Evolutionary conservation across 2,329 filamentous ascomycete genomes (phyloP), one percentile per base, ranked within the genome.

Genomic region (Xylaria arbuscula): DNA sequence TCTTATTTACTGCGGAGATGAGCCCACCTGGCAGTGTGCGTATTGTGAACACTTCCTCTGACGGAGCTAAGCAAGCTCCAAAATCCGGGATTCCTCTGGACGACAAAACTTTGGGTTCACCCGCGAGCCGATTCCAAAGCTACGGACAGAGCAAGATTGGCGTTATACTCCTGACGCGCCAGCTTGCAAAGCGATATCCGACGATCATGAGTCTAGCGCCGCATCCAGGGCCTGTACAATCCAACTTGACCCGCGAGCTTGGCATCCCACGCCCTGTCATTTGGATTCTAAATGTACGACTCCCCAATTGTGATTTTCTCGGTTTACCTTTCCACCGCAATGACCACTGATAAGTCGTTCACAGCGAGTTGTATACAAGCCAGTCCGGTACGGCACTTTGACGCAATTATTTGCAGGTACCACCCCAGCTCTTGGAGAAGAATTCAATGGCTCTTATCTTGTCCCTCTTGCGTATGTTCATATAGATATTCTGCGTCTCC

Each of bases 41-140:
- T n/a, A 47, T 47, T n/a, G n/a, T 47, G 15, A 47, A 47, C 42
- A 47, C 42, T 7, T 47, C 42, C 4, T 47, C 42, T 19, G 17
- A 47, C n/a, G 42, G 42, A n/a, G 42, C 42, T 17, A 47, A 47
- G 42, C 42, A 47, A 47, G 42, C 42, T 47, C 42, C 42, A 7
- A 47, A 47, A n/a, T 47, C 42, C 42, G 42, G 42, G 1, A 47
- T 47, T 3, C 42, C 42, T 47, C 42, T 47, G 2, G 17, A 47
- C n/a, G 42, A 47, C n/a, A 47, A 19, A 7, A 47, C 42, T 19
- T 15, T 47, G 5, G 42, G 42, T 5, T n/a, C 42, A 19, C n/a
- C 42, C 2, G 17, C 15, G 42, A 19, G 42, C 8, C 42, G 42
- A 7, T 47, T 47, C n/a, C 42, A 47, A 19, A 15, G 42, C 17